Conservation (phyloP, 1,284 basidiomycete genomes). For the Pulveroboletus sp. region DNA sequence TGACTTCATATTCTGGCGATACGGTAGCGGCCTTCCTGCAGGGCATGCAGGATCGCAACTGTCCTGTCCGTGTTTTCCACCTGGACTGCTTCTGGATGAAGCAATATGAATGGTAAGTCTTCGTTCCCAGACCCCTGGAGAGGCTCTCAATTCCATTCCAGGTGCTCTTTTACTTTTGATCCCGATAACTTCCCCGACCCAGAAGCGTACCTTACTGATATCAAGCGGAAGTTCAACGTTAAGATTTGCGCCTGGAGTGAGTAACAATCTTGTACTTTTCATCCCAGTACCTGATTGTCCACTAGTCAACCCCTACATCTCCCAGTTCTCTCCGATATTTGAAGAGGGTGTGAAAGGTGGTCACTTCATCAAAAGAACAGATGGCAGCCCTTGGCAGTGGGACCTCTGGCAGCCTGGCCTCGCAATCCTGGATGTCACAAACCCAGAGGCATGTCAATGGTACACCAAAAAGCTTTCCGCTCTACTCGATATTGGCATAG, state of each 20-base stretch:
- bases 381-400: slow-evolving; percentile 77
- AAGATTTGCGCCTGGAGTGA: slow-evolving; percentile 76
- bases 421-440: slow-evolving; percentile 72
- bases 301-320: slow-evolving; percentile 68
- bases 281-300: background rate
- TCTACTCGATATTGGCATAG: slow-evolving; percentile 70
- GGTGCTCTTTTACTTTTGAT: slow-evolving; percentile 78
- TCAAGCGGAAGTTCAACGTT: slow-evolving; percentile 70
- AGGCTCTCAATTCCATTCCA: slow-evolving; percentile 22
- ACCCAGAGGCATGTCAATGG: slow-evolving; percentile 68
- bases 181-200: slow-evolving; percentile 76
- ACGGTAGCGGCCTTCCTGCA: slow-evolving; percentile 70
- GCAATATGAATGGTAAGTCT: slow-evolving; percentile 65
- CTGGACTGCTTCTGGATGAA: slow-evolving; percentile 84
- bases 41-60: slow-evolving; percentile 68
- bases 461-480: slow-evolving; percentile 59
- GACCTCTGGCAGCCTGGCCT: slow-evolving; percentile 74
- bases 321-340: slow-evolving; percentile 70
- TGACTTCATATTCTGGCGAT: slow-evolving; percentile 66
- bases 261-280: slow-evolving; percentile 22
- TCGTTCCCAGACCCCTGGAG: background rate
- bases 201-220: slow-evolving; percentile 61
- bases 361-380: slow-evolving; percentile 68
- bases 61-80: slow-evolving; percentile 76
- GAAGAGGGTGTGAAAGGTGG: slow-evolving; percentile 65